phyloP scores from a whole-genome alignment of 768 basidiomycete species.

The Macrolepiota albuminosa region DNA sequence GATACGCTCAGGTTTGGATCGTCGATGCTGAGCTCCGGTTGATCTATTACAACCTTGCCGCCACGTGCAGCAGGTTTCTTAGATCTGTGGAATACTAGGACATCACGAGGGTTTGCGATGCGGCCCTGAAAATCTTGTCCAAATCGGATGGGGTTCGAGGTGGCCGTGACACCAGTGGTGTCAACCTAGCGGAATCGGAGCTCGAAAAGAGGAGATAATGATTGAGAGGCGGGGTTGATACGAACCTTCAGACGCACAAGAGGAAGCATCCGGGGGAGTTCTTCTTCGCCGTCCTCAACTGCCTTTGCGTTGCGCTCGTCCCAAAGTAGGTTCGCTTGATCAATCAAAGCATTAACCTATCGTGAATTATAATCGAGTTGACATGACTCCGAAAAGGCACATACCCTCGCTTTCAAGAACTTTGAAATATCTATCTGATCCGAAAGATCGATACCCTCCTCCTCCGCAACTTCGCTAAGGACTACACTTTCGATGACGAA shows the following conservation, averaged over 20 bases:
- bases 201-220: neutral
- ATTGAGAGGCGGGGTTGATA: neutral
- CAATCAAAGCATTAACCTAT: slow-evolving; percentile 76
- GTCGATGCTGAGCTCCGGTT: slow-evolving; percentile 79
- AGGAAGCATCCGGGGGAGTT: slow-evolving; percentile 72
- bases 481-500: slow-evolving; percentile 85
- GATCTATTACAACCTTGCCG: slow-evolving; percentile 63
- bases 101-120: slow-evolving; percentile 92
- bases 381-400: neutral
- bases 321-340: slow-evolving; percentile 73
- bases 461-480: slow-evolving; percentile 73
- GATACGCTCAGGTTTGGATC: slow-evolving; percentile 59
- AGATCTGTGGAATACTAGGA: slow-evolving; percentile 84
- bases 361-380: neutral
- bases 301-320: slow-evolving; percentile 68
- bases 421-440: slow-evolving; percentile 83
- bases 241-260: slow-evolving; percentile 78
- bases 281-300: slow-evolving; percentile 55
- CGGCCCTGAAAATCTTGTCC: slow-evolving; percentile 91
- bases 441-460: slow-evolving; percentile 68
- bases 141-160: slow-evolving; percentile 94
- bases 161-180: slow-evolving; percentile 84
- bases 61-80: slow-evolving; percentile 53
- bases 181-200: slow-evolving; percentile 57
- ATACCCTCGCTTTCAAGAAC: slow-evolving; percentile 68